Conservation (phyloP, 768 basidiomycete species). For the Xerocomellus chrysenteron region DNA sequence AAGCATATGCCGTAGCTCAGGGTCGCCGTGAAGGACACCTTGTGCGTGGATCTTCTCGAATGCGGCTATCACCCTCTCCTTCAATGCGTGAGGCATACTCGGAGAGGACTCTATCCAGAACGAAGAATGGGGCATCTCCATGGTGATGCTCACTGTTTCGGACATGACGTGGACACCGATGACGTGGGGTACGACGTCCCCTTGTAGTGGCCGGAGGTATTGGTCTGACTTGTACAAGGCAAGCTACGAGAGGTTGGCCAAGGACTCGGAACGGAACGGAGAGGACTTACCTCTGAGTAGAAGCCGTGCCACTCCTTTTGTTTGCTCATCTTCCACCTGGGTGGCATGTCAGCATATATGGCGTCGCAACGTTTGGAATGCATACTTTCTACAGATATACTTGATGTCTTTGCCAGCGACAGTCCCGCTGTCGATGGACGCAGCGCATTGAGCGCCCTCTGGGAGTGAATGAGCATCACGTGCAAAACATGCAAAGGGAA, state of each 20-base stretch:
- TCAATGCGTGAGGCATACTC: slow-evolving; percentile 54
- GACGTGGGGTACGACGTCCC: slow-evolving; percentile 49
- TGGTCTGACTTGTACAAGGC: slow-evolving; percentile 47
- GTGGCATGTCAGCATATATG: slow-evolving; percentile 3
- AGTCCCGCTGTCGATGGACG: slow-evolving; percentile 36
- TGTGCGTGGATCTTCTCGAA: slow-evolving; percentile 47
- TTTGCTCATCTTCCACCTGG: slow-evolving; percentile 34
- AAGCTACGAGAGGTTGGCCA: slow-evolving; percentile 37
- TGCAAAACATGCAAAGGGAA: neutral
- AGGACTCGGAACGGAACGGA: slow-evolving; percentile 15
- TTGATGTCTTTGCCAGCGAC: slow-evolving; percentile 29
- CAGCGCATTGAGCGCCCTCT: slow-evolving; percentile 39
- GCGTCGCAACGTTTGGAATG: neutral
- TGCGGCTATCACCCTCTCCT: slow-evolving; percentile 50
- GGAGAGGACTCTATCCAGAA: slow-evolving; percentile 64
- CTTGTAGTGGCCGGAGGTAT: slow-evolving; percentile 52
- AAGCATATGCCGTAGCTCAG: slow-evolving; percentile 52
- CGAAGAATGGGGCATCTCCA: slow-evolving; percentile 55
- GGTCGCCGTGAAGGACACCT: slow-evolving; percentile 49
- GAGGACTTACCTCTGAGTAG: slow-evolving; percentile 36
- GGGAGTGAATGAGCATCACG: slow-evolving; percentile 7
- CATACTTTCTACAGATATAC: slow-evolving; percentile 40
- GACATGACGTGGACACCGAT: slow-evolving; percentile 47
- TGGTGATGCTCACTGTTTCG: slow-evolving; percentile 40
- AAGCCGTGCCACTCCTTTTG: slow-evolving; percentile 40